phyloP scores from a whole-genome alignment of 2,329 filamentous ascomycete species.

The Aureobasidium sp. region DNA sequence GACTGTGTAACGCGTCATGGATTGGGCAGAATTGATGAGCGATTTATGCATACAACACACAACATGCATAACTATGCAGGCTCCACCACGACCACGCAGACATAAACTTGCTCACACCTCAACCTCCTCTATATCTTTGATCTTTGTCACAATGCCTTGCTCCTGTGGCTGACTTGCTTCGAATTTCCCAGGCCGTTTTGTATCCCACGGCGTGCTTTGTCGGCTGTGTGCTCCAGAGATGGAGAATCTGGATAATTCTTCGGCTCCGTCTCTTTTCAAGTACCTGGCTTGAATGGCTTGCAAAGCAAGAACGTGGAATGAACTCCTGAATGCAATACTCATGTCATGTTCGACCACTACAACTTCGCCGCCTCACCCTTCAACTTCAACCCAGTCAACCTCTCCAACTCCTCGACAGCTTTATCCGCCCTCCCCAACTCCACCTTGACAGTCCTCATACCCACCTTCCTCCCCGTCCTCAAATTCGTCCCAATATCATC shows the following conservation, averaged over 20 bases:
- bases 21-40: not conserved
- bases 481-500: constrained; percentile 94
- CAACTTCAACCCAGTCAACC: constrained; percentile 58
- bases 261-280: no score
- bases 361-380: not conserved
- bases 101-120: no score
- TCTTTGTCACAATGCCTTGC: not conserved
- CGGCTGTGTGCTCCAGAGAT: no score
- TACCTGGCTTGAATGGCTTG: no score
- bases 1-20: not conserved
- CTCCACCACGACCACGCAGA: no score
- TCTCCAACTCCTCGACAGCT: constrained; percentile 74
- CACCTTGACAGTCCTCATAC: constrained; percentile 80
- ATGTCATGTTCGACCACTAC: not conserved
- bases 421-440: constrained; percentile 65
- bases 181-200: no score
- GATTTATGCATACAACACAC: no score
- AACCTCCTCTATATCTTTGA: not conserved
- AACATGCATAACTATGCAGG: no score
- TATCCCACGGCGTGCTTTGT: no score
- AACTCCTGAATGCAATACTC: no score
- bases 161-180: not conserved
- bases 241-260: no score
- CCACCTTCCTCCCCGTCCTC: constrained; percentile 63
- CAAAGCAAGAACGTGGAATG: not conserved